Evolutionary conservation across 2,329 filamentous ascomycete genomes (phyloP).

Genomic region (Verticillium zaregamsianum): DNA sequence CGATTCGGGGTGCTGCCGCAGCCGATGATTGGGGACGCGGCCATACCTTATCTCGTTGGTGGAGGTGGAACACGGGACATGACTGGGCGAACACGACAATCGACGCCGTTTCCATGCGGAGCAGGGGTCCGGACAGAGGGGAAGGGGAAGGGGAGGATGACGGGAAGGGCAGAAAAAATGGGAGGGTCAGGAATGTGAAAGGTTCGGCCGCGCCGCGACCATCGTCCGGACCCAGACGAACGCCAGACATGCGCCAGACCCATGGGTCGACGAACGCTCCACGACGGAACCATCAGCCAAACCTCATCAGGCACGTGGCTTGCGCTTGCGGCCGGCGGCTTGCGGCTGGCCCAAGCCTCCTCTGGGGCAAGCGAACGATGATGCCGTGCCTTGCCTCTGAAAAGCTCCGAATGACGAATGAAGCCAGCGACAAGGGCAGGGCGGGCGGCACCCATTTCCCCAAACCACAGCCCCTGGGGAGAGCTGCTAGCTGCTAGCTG

Average conservation of each 20-base stretch:
- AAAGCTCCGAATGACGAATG: too few relatives aligned
- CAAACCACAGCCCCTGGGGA: too few relatives aligned
- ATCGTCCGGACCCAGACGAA: conserved; percentile 4
- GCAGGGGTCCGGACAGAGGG: background rate
- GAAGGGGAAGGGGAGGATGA: conserved; percentile 3
- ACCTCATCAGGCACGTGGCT: background rate
- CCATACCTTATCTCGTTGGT: background rate
- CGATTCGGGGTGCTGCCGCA: background rate
- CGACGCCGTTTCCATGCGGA: background rate
- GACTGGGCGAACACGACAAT: background rate
- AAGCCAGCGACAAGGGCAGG: too few relatives aligned
- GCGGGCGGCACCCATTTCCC: too few relatives aligned
- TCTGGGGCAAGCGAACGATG: background rate
- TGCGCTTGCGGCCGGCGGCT: background rate
- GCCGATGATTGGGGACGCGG: background rate
- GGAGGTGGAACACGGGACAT: background rate
- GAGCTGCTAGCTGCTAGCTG: too few relatives aligned
- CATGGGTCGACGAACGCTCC: background rate
- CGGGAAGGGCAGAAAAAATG: background rate
- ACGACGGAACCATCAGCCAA: conserved; percentile 1
- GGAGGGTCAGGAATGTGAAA: background rate
- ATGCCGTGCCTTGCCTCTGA: too few relatives aligned
- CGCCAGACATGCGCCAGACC: background rate
- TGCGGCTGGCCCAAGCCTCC: background rate
- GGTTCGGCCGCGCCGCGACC: conserved; percentile 5